Percentiles rank a stretch among this genome's conserved stretches.
These are phyloP conservation scores for Aspergillus saccharolyticus DNA, from an alignment of 495 filamentous ascomycete genomes.

Conservation along the genomic window DNA sequence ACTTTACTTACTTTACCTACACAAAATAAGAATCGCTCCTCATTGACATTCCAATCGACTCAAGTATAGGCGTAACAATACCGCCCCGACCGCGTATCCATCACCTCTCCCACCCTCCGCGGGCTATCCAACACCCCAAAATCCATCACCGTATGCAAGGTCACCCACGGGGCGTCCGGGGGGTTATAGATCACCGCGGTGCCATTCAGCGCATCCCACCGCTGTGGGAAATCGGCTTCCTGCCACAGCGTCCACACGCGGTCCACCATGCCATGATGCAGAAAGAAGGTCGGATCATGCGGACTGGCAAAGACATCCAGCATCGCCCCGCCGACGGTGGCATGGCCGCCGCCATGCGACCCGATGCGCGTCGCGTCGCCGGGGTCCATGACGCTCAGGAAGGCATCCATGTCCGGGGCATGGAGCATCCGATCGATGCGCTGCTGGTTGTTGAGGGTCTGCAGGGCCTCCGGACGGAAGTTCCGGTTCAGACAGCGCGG, in stretches of 20 bases:
- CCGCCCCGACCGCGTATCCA: slow-evolving; percentile 15
- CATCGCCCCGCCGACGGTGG: slow-evolving; percentile 22
- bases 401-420: slow-evolving; percentile 16
- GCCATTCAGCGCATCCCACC: slow-evolving; percentile 24
- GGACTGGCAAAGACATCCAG: slow-evolving; percentile 29
- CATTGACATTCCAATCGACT: not conserved
- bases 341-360: slow-evolving; percentile 27
- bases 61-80: slow-evolving; percentile 23
- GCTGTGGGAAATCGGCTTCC: slow-evolving; percentile 10
- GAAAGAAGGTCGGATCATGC: slow-evolving; percentile 52
- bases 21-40: no score
- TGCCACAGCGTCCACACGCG: slow-evolving; percentile 58
- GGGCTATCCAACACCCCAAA: slow-evolving; percentile 25
- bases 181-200: slow-evolving; percentile 23
- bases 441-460: slow-evolving; percentile 19
- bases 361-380: slow-evolving; percentile 20
- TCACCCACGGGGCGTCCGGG: slow-evolving; percentile 18
- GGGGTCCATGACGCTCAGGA: slow-evolving; percentile 25
- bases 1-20: no score
- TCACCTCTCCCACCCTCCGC: slow-evolving; percentile 22
- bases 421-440: slow-evolving; percentile 15
- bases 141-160: slow-evolving; percentile 23
- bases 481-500: slow-evolving; percentile 59
- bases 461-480: slow-evolving; percentile 7
- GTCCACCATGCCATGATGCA: slow-evolving; percentile 55